Conservation (phyloP, 2,329 filamentous ascomycete species). For the Aspergillus sp. region DNA sequence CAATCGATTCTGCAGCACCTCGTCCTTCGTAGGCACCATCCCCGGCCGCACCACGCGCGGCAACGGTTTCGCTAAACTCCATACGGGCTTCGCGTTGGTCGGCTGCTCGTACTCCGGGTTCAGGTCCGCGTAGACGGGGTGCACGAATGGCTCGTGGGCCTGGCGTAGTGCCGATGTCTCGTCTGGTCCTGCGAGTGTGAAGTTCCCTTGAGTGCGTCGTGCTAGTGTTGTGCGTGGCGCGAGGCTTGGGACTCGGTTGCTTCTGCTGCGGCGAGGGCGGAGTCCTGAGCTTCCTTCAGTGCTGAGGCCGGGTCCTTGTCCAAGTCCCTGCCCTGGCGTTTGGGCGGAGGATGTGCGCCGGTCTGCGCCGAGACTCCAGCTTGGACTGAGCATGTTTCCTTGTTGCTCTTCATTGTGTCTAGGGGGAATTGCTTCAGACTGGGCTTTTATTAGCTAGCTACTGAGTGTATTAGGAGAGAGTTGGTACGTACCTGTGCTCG, state of each 20-base stretch:
- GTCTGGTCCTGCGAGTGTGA: slow-evolving; percentile 34
- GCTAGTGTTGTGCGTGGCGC: slow-evolving; percentile 28
- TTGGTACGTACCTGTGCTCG: background rate
- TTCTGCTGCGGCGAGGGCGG: slow-evolving; percentile 23
- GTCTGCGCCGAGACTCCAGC: background rate
- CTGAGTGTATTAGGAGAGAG: too few species aligned
- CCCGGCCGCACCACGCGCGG: slow-evolving; percentile 55
- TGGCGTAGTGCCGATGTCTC: slow-evolving; percentile 29
- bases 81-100: slow-evolving; percentile 51
- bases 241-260: slow-evolving; percentile 25
- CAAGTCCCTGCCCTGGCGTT: background rate
- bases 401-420: slow-evolving; percentile 13
- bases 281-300: slow-evolving; percentile 7
- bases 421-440: background rate
- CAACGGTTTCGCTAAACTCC: slow-evolving; percentile 55
- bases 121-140: slow-evolving; percentile 54
- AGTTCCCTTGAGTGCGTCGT: slow-evolving; percentile 29
- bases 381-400: background rate
- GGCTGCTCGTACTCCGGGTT: slow-evolving; percentile 58
- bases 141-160: slow-evolving; percentile 49
- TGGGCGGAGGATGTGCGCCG: background rate
- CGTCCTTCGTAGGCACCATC: slow-evolving; percentile 50
- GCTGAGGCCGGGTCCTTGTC: background rate
- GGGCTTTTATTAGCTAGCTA: too few species aligned
- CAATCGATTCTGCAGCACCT: slow-evolving; percentile 33